A percentile compares a stretch with the other conserved stretches of the same genome.
Evolutionary conservation across 2,329 filamentous ascomycete genomes (phyloP).

Genomic region (Epichloe aotearoae): DNA sequence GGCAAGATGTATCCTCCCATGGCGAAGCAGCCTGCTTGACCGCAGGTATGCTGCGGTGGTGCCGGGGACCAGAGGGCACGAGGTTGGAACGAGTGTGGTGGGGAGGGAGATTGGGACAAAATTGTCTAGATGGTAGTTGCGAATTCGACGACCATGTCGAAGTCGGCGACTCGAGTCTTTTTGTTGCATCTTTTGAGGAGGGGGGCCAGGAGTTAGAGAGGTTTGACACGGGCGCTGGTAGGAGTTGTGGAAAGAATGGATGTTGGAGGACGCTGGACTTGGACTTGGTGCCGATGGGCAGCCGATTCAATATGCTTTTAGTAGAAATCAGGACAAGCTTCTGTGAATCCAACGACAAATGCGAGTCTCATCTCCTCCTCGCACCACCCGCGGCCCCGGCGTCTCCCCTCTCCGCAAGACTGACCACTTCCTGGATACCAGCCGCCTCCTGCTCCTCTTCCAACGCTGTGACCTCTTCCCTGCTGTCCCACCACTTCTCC

Average conservation of each 20-base stretch:
- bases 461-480: constrained; percentile 80
- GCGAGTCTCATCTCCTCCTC: constrained; percentile 16
- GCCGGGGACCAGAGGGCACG: too few relatives aligned
- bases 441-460: constrained; percentile 95
- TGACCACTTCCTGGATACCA: constrained; percentile 89
- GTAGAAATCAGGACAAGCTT: too few relatives aligned
- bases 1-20: constrained; percentile 54
- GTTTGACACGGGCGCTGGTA: too few relatives aligned
- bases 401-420: constrained; percentile 58
- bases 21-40: constrained; percentile 26
- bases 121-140: constrained; percentile 9
- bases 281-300: too few relatives aligned
- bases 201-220: too few relatives aligned
- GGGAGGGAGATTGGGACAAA: constrained; percentile 13
- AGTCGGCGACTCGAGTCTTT: too few relatives aligned
- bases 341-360: too few relatives aligned
- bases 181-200: too few relatives aligned
- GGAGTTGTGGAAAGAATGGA: too few relatives aligned
- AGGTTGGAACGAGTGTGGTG: constrained; percentile 14
- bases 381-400: constrained; percentile 25
- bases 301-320: too few relatives aligned
- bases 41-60: constrained; percentile 7
- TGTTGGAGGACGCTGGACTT: too few relatives aligned
- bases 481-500: constrained; percentile 96
- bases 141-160: not conserved